A percentile compares a stretch with the other conserved stretches of the same genome.
phyloP scores from a whole-genome alignment of 2,329 filamentous ascomycete genomes.

The Colletotrichum trifolii region DNA sequence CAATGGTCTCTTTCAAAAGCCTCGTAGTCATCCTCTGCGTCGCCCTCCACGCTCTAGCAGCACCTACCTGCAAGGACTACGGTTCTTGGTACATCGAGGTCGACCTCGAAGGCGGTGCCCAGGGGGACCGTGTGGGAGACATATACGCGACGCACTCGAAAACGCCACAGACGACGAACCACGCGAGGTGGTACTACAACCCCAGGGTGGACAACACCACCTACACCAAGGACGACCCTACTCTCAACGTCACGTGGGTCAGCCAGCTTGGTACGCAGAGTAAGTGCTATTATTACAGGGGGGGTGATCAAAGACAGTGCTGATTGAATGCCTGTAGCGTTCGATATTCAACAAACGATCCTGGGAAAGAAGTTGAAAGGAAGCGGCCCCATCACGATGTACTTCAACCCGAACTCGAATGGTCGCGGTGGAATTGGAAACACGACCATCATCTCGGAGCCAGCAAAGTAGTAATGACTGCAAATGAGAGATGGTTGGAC shows the following conservation, averaged over 20 bases:
- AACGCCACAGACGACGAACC: not conserved
- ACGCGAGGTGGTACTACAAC: slow-evolving; percentile 8
- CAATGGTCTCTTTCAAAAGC: slow-evolving; percentile 1
- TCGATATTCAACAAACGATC: slow-evolving; percentile 10
- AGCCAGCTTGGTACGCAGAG: not conserved
- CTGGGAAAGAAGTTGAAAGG: slow-evolving; percentile 8
- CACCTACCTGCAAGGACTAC: not conserved
- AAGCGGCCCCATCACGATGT: slow-evolving; percentile 3
- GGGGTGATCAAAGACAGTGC: not conserved
- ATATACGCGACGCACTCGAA: slow-evolving; percentile 14
- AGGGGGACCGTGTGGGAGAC: slow-evolving; percentile 4
- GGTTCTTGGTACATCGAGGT: slow-evolving; percentile 22
- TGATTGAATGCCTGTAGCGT: not conserved
- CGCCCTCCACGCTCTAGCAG: not conserved
- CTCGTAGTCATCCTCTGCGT: not conserved
- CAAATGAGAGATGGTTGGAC: too few species aligned
- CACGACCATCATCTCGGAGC: slow-evolving; percentile 8
- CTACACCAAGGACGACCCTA: slow-evolving; percentile 11
- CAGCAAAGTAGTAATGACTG: not conserved
- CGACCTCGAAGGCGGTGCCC: slow-evolving; percentile 6
- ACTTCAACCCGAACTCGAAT: slow-evolving; percentile 2
- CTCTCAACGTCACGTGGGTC: slow-evolving; percentile 7
- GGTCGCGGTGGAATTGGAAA: slow-evolving; percentile 7
- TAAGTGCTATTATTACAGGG: not conserved
- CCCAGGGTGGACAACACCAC: not conserved